These are phyloP conservation scores for Eimeria falciformis DNA, from an alignment of 169 alveolate species.

Conservation along the genomic window DNA sequence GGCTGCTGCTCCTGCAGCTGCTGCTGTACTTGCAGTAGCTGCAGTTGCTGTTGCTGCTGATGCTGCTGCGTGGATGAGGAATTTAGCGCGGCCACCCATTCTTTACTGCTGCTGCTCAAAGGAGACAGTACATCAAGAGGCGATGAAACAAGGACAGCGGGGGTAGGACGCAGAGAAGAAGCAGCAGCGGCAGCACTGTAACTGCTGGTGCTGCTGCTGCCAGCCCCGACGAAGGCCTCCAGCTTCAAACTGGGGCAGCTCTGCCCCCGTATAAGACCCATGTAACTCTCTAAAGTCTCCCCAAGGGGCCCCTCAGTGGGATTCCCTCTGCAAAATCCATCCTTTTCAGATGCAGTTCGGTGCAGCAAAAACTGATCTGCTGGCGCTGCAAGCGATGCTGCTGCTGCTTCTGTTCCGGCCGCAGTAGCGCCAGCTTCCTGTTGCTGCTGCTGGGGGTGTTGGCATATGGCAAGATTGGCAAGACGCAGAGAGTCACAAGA, in stretches of 20 bases:
- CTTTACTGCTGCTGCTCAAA: conserved; percentile 23
- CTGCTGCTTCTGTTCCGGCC: neutral
- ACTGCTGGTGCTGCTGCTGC: neutral
- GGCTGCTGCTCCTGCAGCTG: conserved; percentile 29
- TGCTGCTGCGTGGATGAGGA: neutral
- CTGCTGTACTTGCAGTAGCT: neutral
- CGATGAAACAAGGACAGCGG: conserved; percentile 8
- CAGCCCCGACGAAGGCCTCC: neutral
- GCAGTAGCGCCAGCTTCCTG: neutral
- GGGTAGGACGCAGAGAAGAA: conserved; percentile 4
- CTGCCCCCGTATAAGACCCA: no score
- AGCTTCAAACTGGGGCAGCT: neutral
- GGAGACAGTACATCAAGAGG: no score
- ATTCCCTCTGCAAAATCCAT: no score
- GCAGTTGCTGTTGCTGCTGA: neutral
- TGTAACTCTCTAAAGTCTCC: no score
- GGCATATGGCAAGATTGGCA: no score
- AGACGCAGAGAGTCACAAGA: no score
- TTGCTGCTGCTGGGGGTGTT: neutral
- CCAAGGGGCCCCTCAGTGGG: no score
- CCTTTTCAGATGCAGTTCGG: no score
- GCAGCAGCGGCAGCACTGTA: neutral
- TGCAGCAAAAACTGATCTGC: no score
- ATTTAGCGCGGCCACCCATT: neutral
- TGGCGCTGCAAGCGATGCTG: conserved; percentile 2